Evolutionary conservation across 2,329 filamentous ascomycete species (phyloP), one percentile per base, ranked within the genome.

Genomic region (Elsinoe perseae): DNA sequence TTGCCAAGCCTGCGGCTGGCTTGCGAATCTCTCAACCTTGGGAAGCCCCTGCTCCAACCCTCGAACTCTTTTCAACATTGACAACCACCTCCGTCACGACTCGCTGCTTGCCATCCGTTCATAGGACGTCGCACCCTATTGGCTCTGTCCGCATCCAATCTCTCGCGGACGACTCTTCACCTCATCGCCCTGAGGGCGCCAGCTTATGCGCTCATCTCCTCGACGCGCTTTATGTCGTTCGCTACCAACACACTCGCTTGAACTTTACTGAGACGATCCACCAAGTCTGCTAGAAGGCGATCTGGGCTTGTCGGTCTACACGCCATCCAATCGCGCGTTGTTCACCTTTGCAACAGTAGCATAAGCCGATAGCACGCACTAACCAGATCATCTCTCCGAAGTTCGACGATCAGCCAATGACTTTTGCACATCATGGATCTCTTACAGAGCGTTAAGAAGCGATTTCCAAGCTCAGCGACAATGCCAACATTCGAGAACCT

Each of bases 401-500:
- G 12, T 42, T 28, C 30, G 21, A 18, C 34, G 4, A 30, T 10
- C 25, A 30, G 38, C n/a, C 46, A 21, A n/a, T 25, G 27, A 34
- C 57, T 25, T 21, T 21, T 18, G 10, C 9, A 21, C 14, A 62
- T 54, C 59, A 77, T 76, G 74, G 71, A 73, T 50, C 65, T 72
- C 58, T 62, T 75, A 54, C 68, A 71, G 58, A 70, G 73, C 60
- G 62, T 77, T 42, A 68, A 69, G 57, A 73, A 74, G 67, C 71
- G 73, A 61, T 62, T 77, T 59, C 75, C 75, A 28, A 71, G 73
- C 27, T 64, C 74, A 36, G 69, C 73, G 57, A 66, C 66, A 55
- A 61, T 74, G 27, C 72, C 76, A 27, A 73, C 72, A 48, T 64
- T 75, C 46, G 73, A 76, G 58, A 69, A 72, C 54, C 59, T 74